phyloP scores from a whole-genome alignment of 352 stramenopile genomes.

The Pythium sukuiense region DNA sequence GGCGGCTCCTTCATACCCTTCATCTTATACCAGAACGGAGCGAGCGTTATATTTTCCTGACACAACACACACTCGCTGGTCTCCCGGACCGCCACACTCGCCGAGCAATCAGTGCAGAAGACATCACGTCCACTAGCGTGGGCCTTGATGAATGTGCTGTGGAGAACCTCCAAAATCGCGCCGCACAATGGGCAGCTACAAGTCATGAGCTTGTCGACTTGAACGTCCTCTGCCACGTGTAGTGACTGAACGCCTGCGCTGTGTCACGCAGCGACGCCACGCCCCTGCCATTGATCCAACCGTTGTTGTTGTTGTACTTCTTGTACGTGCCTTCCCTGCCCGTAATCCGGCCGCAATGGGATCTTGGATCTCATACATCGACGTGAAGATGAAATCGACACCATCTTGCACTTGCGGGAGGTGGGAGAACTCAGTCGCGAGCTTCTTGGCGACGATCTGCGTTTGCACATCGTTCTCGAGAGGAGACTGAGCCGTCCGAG shows the following conservation, averaged over 20 bases:
- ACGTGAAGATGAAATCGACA: constrained; percentile 49
- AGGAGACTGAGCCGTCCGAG: not conserved
- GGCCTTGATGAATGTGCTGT: constrained; percentile 27
- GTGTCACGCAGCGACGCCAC: constrained; percentile 18
- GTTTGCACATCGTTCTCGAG: constrained; percentile 39
- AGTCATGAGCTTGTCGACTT: constrained; percentile 29
- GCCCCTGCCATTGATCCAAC: constrained; percentile 22
- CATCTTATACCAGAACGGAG: constrained; percentile 11
- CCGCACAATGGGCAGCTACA: constrained; percentile 42
- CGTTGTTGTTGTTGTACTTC: constrained; percentile 55
- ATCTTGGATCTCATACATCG: constrained; percentile 38
- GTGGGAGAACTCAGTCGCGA: constrained; percentile 37
- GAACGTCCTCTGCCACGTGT: constrained; percentile 37
- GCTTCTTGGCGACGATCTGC: constrained; percentile 39
- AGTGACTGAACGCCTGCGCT: constrained; percentile 47
- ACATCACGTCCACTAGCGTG: constrained; percentile 23
- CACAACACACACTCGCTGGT: not conserved
- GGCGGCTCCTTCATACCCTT: constrained; percentile 7
- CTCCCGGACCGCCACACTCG: not conserved
- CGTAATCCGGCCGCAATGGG: constrained; percentile 10
- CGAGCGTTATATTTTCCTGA: not conserved
- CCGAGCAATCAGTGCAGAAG: constrained; percentile 25
- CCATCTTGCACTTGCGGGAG: constrained; percentile 24
- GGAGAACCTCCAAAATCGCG: constrained; percentile 24
- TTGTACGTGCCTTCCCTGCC: constrained; percentile 31